A percentile compares a stretch with the other conserved stretches of the same genome.
Conservation (phyloP, 148 eudicot species). For the Fagopyrum homotropicum region DNA sequence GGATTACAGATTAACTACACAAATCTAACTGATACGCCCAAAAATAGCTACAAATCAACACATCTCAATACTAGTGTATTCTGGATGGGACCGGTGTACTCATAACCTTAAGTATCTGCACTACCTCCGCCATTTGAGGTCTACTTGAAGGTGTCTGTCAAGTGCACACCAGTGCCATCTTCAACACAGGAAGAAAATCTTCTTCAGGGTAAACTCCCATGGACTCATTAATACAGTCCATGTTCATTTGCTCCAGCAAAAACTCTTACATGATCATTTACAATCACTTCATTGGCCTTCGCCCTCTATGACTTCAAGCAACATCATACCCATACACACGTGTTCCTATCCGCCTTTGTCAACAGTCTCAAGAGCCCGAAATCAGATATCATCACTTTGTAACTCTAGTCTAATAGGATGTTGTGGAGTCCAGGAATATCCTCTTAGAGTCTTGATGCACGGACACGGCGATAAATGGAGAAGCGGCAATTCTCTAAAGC, state of each 20-base stretch:
- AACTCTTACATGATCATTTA: constrained; percentile 73
- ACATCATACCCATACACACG: constrained; percentile 73
- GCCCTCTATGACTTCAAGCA: constrained; percentile 74
- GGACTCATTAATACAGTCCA: constrained; percentile 65
- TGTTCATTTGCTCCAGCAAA: constrained; percentile 67
- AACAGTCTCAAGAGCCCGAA: constrained; percentile 62
- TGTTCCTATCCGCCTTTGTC: constrained; percentile 48
- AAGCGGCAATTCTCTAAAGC: no score
- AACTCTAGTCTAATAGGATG: constrained; percentile 62
- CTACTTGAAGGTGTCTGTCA: constrained; percentile 95
- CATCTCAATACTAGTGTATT: constrained; percentile 31
- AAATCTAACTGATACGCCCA: not conserved
- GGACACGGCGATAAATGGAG: no score
- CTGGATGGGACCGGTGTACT: constrained; percentile 70
- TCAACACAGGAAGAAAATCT: constrained; percentile 81
- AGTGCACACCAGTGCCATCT: constrained; percentile 89
- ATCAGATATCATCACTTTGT: constrained; percentile 71
- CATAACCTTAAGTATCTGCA: constrained; percentile 88
- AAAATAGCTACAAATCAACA: not conserved
- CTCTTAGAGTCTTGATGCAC: no score
- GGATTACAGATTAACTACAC: not conserved
- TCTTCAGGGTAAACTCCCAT: constrained; percentile 80
- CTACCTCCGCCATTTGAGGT: constrained; percentile 92
- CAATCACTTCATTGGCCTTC: constrained; percentile 67
- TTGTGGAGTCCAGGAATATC: constrained; percentile 96